phyloP scores from a whole-genome alignment of 148 eudicot genomes.

The Cornus florida region DNA sequence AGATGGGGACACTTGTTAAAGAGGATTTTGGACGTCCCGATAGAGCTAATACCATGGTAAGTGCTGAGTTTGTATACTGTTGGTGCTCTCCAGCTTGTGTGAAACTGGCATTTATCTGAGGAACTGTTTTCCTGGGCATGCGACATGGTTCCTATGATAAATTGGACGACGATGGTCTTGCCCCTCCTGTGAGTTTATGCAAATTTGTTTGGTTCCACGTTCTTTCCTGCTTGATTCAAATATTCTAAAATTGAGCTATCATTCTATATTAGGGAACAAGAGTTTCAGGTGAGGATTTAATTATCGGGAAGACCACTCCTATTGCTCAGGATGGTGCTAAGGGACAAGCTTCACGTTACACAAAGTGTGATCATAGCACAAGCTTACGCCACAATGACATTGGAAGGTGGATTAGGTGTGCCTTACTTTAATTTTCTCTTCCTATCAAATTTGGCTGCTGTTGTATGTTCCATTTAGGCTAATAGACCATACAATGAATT shows the following conservation, averaged over 20 bases:
- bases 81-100: neutral
- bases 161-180: constrained; percentile 97
- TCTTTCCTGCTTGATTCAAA: neutral
- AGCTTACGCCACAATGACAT: constrained; percentile 23
- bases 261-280: constrained; percentile 16
- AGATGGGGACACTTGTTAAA: constrained; percentile 95
- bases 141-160: constrained; percentile 98
- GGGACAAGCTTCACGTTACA: constrained; percentile 18
- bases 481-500: too few relatives aligned
- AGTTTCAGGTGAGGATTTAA: constrained; percentile 22
- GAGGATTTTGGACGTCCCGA: constrained; percentile 97
- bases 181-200: constrained; percentile 80
- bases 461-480: too few relatives aligned
- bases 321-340: constrained; percentile 14
- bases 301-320: constrained; percentile 25
- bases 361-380: constrained; percentile 23
- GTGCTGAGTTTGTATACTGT: constrained; percentile 3
- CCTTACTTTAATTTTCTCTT: neutral
- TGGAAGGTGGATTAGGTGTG: constrained; percentile 22
- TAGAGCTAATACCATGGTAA: constrained; percentile 87
- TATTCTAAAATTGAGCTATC: neutral
- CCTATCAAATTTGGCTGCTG: too few relatives aligned
- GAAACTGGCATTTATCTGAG: neutral
- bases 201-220: neutral
- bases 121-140: constrained; percentile 63